phyloP scores from a whole-genome alignment of 345 rosid species.

The Trapa bicornis region DNA sequence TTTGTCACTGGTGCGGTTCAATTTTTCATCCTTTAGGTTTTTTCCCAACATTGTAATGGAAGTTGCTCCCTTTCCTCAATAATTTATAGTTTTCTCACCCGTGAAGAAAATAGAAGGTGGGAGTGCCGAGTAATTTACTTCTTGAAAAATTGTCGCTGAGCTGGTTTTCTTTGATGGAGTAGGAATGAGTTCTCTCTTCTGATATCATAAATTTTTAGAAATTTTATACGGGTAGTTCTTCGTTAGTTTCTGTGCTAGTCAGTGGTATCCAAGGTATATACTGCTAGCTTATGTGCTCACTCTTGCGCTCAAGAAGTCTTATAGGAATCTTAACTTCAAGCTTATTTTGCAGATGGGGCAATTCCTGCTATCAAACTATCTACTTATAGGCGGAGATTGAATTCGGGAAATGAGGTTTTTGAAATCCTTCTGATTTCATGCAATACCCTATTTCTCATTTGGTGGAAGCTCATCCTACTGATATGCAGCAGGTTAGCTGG shows the following conservation, averaged over 20 bases:
- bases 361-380: slow-evolving; percentile 82
- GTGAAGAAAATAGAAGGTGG: no score
- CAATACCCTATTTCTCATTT: background rate
- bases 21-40: background rate
- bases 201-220: no score
- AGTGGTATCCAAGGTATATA: background rate
- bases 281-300: background rate
- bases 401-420: slow-evolving; percentile 44
- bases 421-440: background rate
- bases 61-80: background rate
- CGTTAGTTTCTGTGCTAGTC: background rate
- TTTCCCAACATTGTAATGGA: background rate
- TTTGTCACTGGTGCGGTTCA: slow-evolving; percentile 48
- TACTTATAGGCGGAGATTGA: slow-evolving; percentile 59
- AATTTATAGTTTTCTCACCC: background rate
- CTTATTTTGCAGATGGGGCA: slow-evolving; percentile 51
- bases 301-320: background rate
- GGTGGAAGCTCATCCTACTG: background rate
- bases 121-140: no score
- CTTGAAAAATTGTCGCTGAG: no score
- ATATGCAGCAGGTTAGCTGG: slow-evolving; percentile 29
- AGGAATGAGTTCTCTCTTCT: no score
- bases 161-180: background rate
- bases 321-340: background rate
- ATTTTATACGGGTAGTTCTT: background rate